These are phyloP conservation scores for Echites panduratus DNA, from an alignment of 257 asterid genomes.

Conservation along the genomic window DNA sequence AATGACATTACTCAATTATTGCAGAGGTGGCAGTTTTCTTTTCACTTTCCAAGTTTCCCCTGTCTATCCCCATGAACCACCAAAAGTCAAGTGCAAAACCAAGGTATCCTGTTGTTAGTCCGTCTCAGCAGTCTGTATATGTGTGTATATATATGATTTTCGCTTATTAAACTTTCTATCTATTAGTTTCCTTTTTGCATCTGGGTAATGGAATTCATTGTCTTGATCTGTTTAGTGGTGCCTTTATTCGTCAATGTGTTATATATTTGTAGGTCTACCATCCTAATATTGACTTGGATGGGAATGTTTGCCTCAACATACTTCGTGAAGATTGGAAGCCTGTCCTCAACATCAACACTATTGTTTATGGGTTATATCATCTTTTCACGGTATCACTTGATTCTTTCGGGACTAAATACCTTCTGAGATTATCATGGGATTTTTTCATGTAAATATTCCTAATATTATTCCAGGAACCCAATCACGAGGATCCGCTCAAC, in stretches of 20 bases:
- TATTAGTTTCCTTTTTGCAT: background rate
- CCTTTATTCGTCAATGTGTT: background rate
- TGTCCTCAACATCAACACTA: conserved; percentile 37
- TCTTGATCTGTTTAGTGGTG: background rate
- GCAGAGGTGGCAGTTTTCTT: conserved; percentile 33
- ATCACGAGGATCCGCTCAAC: conserved; percentile 39
- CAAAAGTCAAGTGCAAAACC: conserved; percentile 40
- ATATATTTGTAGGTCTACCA: conserved; percentile 58
- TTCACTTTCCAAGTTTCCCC: conserved; percentile 31
- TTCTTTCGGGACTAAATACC: background rate
- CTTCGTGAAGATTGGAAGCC: conserved; percentile 49
- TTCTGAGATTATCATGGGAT: background rate
- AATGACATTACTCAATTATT: conserved; percentile 2
- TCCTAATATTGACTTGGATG: conserved; percentile 90
- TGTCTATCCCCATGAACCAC: conserved; percentile 35
- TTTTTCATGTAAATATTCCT: background rate
- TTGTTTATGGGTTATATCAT: conserved; percentile 41
- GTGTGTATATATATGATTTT: background rate
- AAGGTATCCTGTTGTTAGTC: conserved; percentile 19
- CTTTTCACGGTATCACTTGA: conserved; percentile 62
- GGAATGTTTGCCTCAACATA: conserved; percentile 73
- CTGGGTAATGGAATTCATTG: background rate
- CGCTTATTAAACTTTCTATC: background rate
- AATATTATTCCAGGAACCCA: conserved; percentile 30
- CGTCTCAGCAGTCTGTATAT: background rate